Evolutionary conservation across 495 filamentous ascomycete species (phyloP), one percentile per base, ranked within the genome.

Genomic region (Letharia lupina): DNA sequence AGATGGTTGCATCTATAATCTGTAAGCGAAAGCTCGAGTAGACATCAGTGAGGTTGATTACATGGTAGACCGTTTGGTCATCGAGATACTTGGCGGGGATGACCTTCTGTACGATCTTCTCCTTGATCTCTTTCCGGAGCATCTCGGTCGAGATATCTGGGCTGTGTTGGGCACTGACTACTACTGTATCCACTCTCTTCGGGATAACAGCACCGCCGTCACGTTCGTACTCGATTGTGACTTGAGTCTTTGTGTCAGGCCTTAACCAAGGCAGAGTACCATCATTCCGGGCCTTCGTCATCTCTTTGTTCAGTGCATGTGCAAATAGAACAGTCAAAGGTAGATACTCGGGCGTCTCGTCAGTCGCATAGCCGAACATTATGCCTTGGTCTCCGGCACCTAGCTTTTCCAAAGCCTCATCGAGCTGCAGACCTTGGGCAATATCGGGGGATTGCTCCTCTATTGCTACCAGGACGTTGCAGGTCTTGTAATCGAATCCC

Each of bases 401-500:
- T 68, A 98, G 86, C 80, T 96, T 88, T 87, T 98, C 94, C 67
- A 98, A 87, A 70, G 90, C 91, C 81, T 96, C 83, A 62, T 98
- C 94, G 75, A 94, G 93, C 81, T 96, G 90, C 39, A 98, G 89
- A 83, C 94, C 94, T 80, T 97, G 93, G 71, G 94, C 94, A 72
- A 98, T 98, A 82, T 98, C 94, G 69, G 93, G 90, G 65, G 93
- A 97, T 81, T 98, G 94, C 81, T 98, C 88, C 87, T 98, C 94
- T 79, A 98, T 97, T 82, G 93, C 94, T 72, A 97, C 93, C 70
- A 98, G 83, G 72, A 98, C 86, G 83, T 97, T 98, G 84, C 89
- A 93, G 72, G 94, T 98, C 88, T 98, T 98, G 90, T 96, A 96
- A 82, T 98, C 94, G 83, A 98, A 98, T 56, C 94, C 94, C 86